Base-by-base conservation (phyloP, 2,329 filamentous ascomycete genomes). In the Epichloe gansuensis region DNA sequence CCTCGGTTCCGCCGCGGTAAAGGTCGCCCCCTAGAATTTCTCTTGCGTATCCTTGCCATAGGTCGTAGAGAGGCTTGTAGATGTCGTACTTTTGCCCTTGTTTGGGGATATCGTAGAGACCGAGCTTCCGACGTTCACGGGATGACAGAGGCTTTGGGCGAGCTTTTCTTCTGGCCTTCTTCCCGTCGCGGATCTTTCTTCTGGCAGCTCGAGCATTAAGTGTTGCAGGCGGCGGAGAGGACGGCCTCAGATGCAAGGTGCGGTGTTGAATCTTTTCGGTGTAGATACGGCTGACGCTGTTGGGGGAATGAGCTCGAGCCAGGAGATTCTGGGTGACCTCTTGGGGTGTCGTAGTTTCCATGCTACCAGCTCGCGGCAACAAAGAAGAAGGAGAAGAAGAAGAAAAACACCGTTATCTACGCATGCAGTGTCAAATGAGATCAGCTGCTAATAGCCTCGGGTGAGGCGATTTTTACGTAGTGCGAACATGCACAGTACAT, bases 41-140 rank as follows among this genome's bases (percentile, higher is more conserved):
- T 51, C 82, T 80, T 62, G 93, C 85, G 67, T 98, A 98, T 3
- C 79, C 82, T 39, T 82, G 68, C 93, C 93, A 98, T 56, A 98
- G 72, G 15, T 68, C 67, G 64, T 94, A 81, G 58, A 98, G 69
- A 0, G 85, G 85, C 58, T 82, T 77, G 65, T 93, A 97, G 35
- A 91, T 76, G 4, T 74, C 74, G 62, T 94, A 94, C 40, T 61
- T 65, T 36, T 69, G 68, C 52, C 84, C 80, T 38, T 76, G 70
- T 54, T 80, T 80, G 0, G 86, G 84, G 5, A 96, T 76, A 11
- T 87, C 79, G 69, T 94, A 84, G 15, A 96, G 74, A 11, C 82
- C 80, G 0, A 89, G 74, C 4, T 71, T 71, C 13, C 89, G 83
- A 59, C 90, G 89, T 63, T 93, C 79, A 23, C 84, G 81, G 1